Evolutionary conservation across 139 green algal species (phyloP), one percentile per base, ranked within the genome.

Genomic region (Auxenochlorella protothecoides): DNA sequence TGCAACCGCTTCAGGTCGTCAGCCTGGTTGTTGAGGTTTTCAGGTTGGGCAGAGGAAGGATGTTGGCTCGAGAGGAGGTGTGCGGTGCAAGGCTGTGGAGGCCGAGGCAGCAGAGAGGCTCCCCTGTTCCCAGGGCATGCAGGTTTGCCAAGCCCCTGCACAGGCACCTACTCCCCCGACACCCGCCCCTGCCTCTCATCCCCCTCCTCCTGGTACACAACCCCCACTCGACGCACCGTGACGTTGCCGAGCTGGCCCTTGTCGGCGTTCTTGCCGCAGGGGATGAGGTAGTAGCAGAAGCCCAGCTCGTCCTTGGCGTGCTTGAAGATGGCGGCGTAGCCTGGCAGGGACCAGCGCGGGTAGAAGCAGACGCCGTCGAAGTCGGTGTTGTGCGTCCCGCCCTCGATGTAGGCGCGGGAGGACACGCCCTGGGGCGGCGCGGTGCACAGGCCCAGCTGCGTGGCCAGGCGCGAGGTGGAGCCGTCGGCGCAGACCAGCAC

Each of bases 231-330:
- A 4, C 70, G 59, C 69, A 81, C 83, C 67, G 80, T 89, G 55
- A 93, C 88, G 15, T 87, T 82, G 57, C 91, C 91, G 74, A 87
- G 90, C 76, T 82, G 79, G 51, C 80, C 85, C 11, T 70, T 59
- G 59, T 83, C 73, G 16, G 78, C 85, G 51, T 88, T 75, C 70
- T 87, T 87, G 78, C 88, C 89, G 72, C 80, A 86, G 67, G 91
- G 91, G 69, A 97, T 96, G 16, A 96, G 84, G 84, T 96, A 96
- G 80, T 96, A 97, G 88, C 90, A 97, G 83, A 87, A 95, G 84
- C 93, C 93, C 10, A 97, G 83, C 77, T 96, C 91, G 65, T 95
- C 91, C 66, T 95, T 93, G 66, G 91, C 84, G 79, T 97, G 90
- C 72, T 85, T 85, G 80, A 89, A 89, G 74, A 89, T 89, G 63